Evolutionary conservation across 2,329 filamentous ascomycete genomes (phyloP).

Genomic region (Alternaria ethzedia): DNA sequence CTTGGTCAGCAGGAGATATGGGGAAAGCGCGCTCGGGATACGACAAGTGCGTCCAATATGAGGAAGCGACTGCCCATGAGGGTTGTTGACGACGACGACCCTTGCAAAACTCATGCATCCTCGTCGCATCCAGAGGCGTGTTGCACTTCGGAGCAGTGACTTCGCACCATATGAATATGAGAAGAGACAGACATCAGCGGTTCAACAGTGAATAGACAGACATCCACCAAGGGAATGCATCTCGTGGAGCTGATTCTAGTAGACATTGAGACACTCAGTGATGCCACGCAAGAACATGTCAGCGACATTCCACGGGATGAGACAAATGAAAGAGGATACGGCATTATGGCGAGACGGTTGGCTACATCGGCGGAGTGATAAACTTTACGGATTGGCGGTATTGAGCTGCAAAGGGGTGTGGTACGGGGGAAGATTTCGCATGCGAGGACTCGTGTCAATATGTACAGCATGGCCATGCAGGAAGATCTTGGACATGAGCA

Average conservation of each 20-base stretch:
- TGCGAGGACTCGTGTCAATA: not conserved
- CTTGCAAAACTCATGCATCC: not conserved
- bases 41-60: not conserved
- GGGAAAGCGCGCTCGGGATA: not conserved
- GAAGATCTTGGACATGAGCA: not conserved
- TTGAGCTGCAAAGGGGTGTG: no score
- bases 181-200: not conserved
- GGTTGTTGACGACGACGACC: not conserved
- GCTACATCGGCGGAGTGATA: not conserved
- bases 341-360: not conserved
- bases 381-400: not conserved
- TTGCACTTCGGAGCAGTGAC: not conserved
- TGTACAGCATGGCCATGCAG: not conserved
- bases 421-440: no score
- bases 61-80: not conserved
- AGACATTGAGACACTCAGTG: not conserved
- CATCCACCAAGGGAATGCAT: not conserved
- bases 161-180: not conserved
- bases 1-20: not conserved
- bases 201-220: not conserved
- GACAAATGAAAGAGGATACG: not conserved
- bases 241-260: not conserved
- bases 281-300: not conserved
- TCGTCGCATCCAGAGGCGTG: not conserved
- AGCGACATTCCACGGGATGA: not conserved